Evolutionary conservation across 1,139 yeast species (phyloP).

Genomic region (Meyerozyma sp.): DNA sequence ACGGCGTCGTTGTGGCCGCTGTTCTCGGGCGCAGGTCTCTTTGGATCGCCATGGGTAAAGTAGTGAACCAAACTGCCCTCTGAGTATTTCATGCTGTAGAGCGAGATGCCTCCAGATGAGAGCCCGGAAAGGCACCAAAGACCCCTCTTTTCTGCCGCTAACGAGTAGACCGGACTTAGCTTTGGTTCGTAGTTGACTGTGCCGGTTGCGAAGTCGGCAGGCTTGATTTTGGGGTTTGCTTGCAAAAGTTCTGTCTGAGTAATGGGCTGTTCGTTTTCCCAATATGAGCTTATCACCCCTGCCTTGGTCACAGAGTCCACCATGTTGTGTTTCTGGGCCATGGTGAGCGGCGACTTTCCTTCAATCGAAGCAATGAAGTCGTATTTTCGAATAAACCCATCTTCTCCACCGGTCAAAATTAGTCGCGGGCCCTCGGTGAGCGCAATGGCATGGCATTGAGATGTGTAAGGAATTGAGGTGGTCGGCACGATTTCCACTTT

Average conservation of each 20-base stretch:
- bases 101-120: conserved; percentile 76
- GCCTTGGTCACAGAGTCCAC: conserved; percentile 83
- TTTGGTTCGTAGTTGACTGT: conserved; percentile 54
- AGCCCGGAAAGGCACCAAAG: conserved; percentile 84
- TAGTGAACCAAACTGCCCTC: conserved; percentile 84
- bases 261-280: conserved; percentile 94
- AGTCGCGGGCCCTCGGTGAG: conserved; percentile 80
- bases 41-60: conserved; percentile 39
- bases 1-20: conserved; percentile 67
- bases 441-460: conserved; percentile 71
- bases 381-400: conserved; percentile 86
- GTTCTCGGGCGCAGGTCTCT: conserved; percentile 3
- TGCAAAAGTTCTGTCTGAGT: conserved; percentile 34
- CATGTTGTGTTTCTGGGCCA: conserved; percentile 84
- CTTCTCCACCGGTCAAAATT: conserved; percentile 94
- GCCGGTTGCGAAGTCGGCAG: conserved; percentile 38
- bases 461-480: conserved; percentile 67
- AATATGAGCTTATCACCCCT: conserved; percentile 77
- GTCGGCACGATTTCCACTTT: conserved; percentile 59
- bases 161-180: conserved; percentile 79
- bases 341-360: conserved; percentile 86
- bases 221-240: conserved; percentile 40
- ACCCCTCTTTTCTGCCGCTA: conserved; percentile 80
- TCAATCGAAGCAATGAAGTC: conserved; percentile 82
- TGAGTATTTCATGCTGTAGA: conserved; percentile 76